These are phyloP conservation scores for Colletotrichum navitas DNA, from an alignment of 2,329 filamentous ascomycete genomes.

Conservation along the genomic window DNA sequence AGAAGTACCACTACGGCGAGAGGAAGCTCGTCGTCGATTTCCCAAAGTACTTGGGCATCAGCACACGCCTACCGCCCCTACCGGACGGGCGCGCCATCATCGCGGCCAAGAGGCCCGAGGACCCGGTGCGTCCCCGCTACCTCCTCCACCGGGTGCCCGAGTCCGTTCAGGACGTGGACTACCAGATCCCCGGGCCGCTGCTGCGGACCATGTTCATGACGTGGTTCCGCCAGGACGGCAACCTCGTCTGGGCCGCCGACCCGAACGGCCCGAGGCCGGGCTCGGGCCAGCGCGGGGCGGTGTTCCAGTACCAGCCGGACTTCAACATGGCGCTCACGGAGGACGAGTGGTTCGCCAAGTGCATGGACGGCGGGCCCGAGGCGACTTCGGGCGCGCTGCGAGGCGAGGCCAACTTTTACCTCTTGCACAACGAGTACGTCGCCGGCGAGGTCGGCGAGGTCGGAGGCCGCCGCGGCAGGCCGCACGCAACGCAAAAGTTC, in stretches of 20 bases:
- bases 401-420: slow-evolving; percentile 40
- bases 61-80: slow-evolving; percentile 48
- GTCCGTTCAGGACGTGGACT: slow-evolving; percentile 46
- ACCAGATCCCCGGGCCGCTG: slow-evolving; percentile 42
- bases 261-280: slow-evolving; percentile 12
- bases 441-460: slow-evolving; percentile 41
- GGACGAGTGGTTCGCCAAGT: slow-evolving; percentile 52
- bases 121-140: slow-evolving; percentile 34
- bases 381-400: slow-evolving; percentile 29
- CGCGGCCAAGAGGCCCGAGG: neutral
- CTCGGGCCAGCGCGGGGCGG: slow-evolving; percentile 20
- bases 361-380: slow-evolving; percentile 46
- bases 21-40: slow-evolving; percentile 48
- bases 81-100: slow-evolving; percentile 34
- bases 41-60: slow-evolving; percentile 42
- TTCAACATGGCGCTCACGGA: slow-evolving; percentile 54
- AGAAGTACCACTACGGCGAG: slow-evolving; percentile 52
- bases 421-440: slow-evolving; percentile 25
- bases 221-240: slow-evolving; percentile 40
- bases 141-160: slow-evolving; percentile 41
- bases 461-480: slow-evolving; percentile 2
- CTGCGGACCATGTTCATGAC: slow-evolving; percentile 28
- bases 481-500: neutral
- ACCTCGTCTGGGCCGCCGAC: slow-evolving; percentile 30
- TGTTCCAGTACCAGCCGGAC: slow-evolving; percentile 16